Evolutionary conservation across 2,329 filamentous ascomycete genomes (phyloP).

Genomic region (Keithomyces neogunnii): DNA sequence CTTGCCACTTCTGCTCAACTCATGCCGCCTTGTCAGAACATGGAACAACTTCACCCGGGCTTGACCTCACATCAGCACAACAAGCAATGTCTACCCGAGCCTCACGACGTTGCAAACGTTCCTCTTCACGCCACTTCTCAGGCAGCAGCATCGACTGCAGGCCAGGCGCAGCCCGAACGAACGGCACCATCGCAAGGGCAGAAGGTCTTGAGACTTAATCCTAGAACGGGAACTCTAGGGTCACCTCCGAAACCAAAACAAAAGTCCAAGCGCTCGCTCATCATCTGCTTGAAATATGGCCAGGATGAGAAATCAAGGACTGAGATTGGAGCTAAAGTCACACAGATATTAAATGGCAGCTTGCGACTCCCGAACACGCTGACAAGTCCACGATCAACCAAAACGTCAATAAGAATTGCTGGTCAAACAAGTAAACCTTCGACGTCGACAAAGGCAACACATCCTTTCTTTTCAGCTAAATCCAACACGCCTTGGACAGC

Average conservation of each 20-base stretch:
- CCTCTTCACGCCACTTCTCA: neutral
- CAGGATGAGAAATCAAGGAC: constrained; percentile 33
- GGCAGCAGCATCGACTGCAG: neutral
- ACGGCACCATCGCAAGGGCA: constrained; percentile 15
- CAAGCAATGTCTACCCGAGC: neutral
- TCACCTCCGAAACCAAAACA: constrained; percentile 50
- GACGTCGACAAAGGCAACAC: constrained; percentile 21
- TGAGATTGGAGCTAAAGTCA: constrained; percentile 51
- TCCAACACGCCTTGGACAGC: constrained; percentile 17
- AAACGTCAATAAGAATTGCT: neutral
- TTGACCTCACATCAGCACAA: neutral
- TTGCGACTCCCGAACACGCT: constrained; percentile 16
- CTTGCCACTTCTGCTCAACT: neutral
- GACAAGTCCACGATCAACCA: constrained; percentile 5
- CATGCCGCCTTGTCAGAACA: neutral
- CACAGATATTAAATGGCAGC: constrained; percentile 45
- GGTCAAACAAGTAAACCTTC: constrained; percentile 11
- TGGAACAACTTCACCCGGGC: neutral
- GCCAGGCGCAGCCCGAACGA: neutral
- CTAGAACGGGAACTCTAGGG: constrained; percentile 53
- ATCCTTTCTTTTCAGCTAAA: constrained; percentile 35
- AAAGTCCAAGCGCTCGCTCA: constrained; percentile 20
- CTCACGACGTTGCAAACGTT: neutral
- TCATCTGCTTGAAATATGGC: constrained; percentile 55
- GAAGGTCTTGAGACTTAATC: constrained; percentile 49